Percentiles rank a stretch among this genome's conserved stretches.
These are phyloP conservation scores for Toxoplasma gondii DNA, from an alignment of 169 alveolate genomes.

Conservation along the genomic window DNA sequence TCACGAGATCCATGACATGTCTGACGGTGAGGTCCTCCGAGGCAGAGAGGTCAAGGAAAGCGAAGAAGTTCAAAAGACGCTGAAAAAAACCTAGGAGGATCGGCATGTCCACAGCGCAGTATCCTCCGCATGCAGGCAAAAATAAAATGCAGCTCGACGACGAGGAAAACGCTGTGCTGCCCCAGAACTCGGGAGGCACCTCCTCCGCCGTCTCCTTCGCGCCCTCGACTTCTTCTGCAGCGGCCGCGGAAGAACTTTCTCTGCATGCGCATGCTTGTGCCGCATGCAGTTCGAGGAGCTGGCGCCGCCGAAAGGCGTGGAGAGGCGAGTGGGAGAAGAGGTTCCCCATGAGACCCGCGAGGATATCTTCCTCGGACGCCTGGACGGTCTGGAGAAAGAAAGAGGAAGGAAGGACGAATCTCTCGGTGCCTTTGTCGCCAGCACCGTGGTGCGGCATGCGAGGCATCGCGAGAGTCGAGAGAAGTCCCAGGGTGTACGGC, in stretches of 20 bases:
- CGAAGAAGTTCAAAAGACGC: slow-evolving; percentile 13
- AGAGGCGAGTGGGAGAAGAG: background rate
- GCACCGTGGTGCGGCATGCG: background rate
- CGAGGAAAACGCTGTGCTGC: background rate
- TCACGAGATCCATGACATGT: background rate
- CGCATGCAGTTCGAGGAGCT: too few species aligned
- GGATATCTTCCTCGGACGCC: background rate
- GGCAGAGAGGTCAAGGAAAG: background rate
- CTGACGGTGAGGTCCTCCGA: background rate
- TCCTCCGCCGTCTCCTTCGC: background rate
- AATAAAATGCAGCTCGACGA: background rate
- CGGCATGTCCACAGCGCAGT: background rate
- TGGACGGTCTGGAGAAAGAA: background rate
- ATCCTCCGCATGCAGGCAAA: background rate
- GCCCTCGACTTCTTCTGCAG: too few species aligned
- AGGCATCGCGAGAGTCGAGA: background rate
- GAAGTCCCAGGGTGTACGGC: background rate
- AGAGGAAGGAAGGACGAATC: background rate
- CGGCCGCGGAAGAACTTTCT: too few species aligned
- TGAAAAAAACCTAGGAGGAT: background rate
- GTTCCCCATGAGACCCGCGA: background rate
- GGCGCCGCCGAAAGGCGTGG: too few species aligned
- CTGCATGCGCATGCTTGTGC: too few species aligned
- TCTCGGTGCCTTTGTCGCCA: background rate
- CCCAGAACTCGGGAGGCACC: background rate